Conservation (phyloP, 139 green algal genomes). For the Ostreobium quekettii region DNA sequence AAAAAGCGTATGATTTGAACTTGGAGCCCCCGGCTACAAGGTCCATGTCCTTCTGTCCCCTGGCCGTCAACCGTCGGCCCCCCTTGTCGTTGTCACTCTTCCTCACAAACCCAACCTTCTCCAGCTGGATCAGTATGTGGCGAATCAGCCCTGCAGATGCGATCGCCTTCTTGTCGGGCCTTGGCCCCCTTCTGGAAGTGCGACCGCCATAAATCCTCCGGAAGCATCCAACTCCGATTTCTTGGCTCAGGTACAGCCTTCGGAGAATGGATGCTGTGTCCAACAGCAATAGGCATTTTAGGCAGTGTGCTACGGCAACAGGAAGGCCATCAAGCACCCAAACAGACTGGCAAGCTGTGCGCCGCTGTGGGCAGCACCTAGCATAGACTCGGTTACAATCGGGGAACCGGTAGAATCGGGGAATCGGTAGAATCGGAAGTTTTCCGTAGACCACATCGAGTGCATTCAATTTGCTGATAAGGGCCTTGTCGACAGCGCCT, state of each 20-base stretch:
- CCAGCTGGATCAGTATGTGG: conserved; percentile 84
- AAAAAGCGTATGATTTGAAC: conserved; percentile 21
- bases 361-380: too few relatives aligned
- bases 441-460: too few relatives aligned
- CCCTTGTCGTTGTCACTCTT: conserved; percentile 57
- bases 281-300: too few relatives aligned
- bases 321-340: too few relatives aligned
- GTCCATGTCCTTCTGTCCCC: conserved; percentile 86
- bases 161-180: conserved; percentile 45
- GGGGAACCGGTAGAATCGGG: too few relatives aligned
- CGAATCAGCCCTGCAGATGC: conserved; percentile 65
- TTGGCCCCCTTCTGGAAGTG: too few relatives aligned
- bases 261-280: conserved; percentile 84
- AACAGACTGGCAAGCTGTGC: too few relatives aligned
- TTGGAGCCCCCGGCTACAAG: conserved; percentile 71
- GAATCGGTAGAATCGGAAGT: too few relatives aligned
- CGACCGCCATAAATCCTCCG: conserved; percentile 79
- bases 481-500: too few relatives aligned
- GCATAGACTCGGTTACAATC: too few relatives aligned
- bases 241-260: conserved; percentile 86
- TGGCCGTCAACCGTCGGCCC: conserved; percentile 76
- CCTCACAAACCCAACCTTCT: conserved; percentile 55
- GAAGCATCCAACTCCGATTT: conserved; percentile 86
- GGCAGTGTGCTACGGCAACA: too few relatives aligned
- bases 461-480: too few relatives aligned